These are phyloP conservation scores for Rhodocollybia butyracea DNA, from an alignment of 768 basidiomycete species.

Conservation along the genomic window DNA sequence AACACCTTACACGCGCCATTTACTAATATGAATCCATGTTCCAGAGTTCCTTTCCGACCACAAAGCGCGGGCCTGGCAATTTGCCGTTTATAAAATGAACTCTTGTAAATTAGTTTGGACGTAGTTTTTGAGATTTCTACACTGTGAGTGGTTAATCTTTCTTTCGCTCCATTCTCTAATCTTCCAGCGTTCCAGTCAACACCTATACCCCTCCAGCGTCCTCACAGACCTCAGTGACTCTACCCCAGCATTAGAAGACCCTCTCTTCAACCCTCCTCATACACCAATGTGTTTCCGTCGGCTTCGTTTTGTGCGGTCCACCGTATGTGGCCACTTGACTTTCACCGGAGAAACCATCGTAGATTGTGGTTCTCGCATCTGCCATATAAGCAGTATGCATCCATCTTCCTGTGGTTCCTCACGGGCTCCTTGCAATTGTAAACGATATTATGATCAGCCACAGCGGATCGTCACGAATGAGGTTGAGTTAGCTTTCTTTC, in stretches of 20 bases:
- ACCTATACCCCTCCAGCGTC: conserved; percentile 6
- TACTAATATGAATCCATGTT: no score
- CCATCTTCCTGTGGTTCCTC: conserved; percentile 39
- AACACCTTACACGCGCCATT: no score
- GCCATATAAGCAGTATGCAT: conserved; percentile 49
- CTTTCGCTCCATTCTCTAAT: conserved; percentile 7
- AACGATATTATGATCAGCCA: conserved; percentile 60
- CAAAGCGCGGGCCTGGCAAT: neutral
- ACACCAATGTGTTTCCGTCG: conserved; percentile 72
- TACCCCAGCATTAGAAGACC: no score
- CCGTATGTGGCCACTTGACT: conserved; percentile 53
- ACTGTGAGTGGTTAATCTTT: conserved; percentile 33
- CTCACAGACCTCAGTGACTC: no score
- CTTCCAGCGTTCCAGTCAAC: neutral
- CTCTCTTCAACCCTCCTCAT: no score
- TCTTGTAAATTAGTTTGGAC: conserved; percentile 6
- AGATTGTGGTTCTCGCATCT: conserved; percentile 49
- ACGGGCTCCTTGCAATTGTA: conserved; percentile 40
- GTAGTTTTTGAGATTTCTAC: conserved; percentile 36
- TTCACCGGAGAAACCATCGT: conserved; percentile 39
- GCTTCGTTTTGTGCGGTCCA: conserved; percentile 48
- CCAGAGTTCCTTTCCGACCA: neutral
- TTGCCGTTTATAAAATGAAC: conserved; percentile 1
- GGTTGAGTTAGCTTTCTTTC: conserved; percentile 25
- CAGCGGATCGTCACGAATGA: conserved; percentile 43